These are phyloP conservation scores for Mycotypha africana DNA, from an alignment of 371 early-diverging fungal genomes.

Conservation along the genomic window DNA sequence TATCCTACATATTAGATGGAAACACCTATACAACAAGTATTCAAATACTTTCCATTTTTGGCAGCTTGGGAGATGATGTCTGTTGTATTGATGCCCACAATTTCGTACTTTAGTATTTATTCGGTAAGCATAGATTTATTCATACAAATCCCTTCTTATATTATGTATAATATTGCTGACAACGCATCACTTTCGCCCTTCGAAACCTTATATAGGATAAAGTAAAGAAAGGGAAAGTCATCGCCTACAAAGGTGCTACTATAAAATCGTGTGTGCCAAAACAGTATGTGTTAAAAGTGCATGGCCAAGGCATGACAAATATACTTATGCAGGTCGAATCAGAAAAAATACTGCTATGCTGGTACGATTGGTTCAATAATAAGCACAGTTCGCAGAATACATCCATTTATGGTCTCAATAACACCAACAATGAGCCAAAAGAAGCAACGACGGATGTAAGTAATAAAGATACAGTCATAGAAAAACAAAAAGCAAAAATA, in stretches of 20 bases:
- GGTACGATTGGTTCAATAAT: constrained; percentile 37
- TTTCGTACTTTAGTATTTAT: constrained; percentile 49
- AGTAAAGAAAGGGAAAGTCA: constrained; percentile 33
- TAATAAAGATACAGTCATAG: not conserved
- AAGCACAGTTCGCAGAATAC: no score
- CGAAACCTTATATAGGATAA: constrained; percentile 29
- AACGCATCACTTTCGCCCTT: not conserved
- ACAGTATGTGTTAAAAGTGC: constrained; percentile 39
- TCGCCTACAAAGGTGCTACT: constrained; percentile 36
- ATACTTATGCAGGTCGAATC: constrained; percentile 46
- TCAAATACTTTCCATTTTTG: constrained; percentile 42
- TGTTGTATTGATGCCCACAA: constrained; percentile 42
- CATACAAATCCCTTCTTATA: no score
- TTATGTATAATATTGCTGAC: not conserved
- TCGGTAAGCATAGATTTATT: constrained; percentile 25
- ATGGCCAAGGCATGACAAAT: constrained; percentile 32
- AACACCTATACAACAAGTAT: constrained; percentile 42
- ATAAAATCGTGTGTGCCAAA: constrained; percentile 27
- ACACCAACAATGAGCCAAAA: not conserved
- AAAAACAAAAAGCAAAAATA: not conserved
- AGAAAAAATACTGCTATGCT: constrained; percentile 36
- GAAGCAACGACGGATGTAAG: not conserved
- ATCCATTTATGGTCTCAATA: not conserved
- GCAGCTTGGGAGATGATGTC: constrained; percentile 56
- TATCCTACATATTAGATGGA: constrained; percentile 17